Base-by-base conservation (phyloP, 495 filamentous ascomycete species). In the Aspergillus diversus region DNA sequence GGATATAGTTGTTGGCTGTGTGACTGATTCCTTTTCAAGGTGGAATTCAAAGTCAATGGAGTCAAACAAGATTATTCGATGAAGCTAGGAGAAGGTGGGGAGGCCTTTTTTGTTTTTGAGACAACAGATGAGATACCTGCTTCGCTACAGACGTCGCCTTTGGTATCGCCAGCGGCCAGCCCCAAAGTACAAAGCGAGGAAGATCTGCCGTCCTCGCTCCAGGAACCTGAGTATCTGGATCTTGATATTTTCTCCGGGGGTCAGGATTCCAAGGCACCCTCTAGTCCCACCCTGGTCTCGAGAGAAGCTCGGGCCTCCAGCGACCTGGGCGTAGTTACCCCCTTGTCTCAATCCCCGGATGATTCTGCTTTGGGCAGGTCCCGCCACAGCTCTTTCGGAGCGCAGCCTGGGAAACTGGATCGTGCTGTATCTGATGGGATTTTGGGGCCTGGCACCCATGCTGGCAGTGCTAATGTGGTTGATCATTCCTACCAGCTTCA, bases 21-120 rank as follows among this genome's bases (percentile, higher is more conserved):
- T 61, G 43, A 52, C 70, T 75, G 58, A 78, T 52, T 16, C n/a
- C 46, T 43, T 42, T 33, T 61, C n/a, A 60, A 86, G 84, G 87
- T 99, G 68, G 94, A 97, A 76, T 99, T 99, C 76, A 86, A 83
- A 68, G 95, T 99, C 83, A 98, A 99, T 83, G 88, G 90, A 66
- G 76, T 83, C 55, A 95, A 93, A 77, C 92, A 97, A 72, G 83
- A 95, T 61, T 97, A 96, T 82, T 85, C 95, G 16, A 98, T 99
- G 95, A 99, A 99, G 76, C 84, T 99, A 13, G 95, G 95, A 27
- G 95, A 99, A 73, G 96, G 91, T 7, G 95, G 95, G 37, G 96
- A 99, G 77, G 95, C 95, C 5, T 98, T 99, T 74, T 99, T 99
- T 72, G 91, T 99, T 42, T 98, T 99, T 71, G 93, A 97, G 76